Base-by-base conservation (phyloP, 2,329 filamentous ascomycete species). In the Amauroascus niger region DNA sequence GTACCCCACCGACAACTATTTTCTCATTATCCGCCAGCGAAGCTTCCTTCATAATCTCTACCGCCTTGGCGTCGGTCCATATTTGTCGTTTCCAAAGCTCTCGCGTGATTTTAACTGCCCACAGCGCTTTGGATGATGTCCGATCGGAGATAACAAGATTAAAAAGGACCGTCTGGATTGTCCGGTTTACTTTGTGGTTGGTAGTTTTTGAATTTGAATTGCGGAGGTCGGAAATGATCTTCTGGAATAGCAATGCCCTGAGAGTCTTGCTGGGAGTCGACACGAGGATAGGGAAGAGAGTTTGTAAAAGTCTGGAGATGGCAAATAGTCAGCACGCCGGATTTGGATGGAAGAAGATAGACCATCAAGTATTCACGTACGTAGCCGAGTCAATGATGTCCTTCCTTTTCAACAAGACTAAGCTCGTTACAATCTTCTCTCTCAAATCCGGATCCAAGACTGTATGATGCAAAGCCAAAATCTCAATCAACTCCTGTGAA, bases 41-140 rank as follows among this genome's bases (percentile, higher is more conserved):
- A 0, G 91, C 89, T 71, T 95, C 87, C 71, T 95, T 95, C 90
- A 98, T 97, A 60, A 97, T 87, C 64, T 95, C 89, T n/a, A 97
- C 93, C 0, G 91, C 84, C 68, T 90, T 93, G 1, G 89, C 81
- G 64, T 98, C 93, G 8, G 87, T 88, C 93, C 93, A 98, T 59
- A 97, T 84, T 63, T 96, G 90, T 45, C 91, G 81, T 71, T 90
- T 95, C 93, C 93, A 98, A 65, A 98, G 76, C 73, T 98, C 93
- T 58, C 91, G 80, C 3, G 90, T 95, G 59, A 98, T 80, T 70
- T 96, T 96, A 57, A 96, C 88, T 2, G 93, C 89, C 93, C 93
- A 98, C 48, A 98, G 78, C 3, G 87, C 88, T 64, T 95, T 93
- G 0, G 87, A 79, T 0, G 89, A 94, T 7, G 86, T 78, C 40